Conservation (phyloP, 2,329 filamentous ascomycete species). For the Phaeosphaeriaceae sp. region DNA sequence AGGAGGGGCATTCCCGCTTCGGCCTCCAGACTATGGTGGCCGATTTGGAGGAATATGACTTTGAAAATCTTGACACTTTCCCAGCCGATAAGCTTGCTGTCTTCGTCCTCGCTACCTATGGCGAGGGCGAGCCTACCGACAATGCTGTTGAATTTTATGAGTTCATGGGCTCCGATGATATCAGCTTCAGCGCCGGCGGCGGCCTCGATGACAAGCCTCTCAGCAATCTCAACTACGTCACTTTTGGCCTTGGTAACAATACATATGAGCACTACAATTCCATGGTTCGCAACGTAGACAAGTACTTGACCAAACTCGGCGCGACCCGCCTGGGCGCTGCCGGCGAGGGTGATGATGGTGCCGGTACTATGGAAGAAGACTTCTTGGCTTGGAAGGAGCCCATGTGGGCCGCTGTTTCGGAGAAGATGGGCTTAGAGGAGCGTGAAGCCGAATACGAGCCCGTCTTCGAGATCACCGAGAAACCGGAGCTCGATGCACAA, state of each 20-base stretch:
- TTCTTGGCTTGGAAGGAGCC: slow-evolving; percentile 99
- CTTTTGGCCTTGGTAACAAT: slow-evolving; percentile 97
- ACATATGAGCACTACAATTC: slow-evolving; percentile 99
- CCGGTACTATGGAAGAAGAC: slow-evolving; percentile 99
- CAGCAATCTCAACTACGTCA: slow-evolving; percentile 85
- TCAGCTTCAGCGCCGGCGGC: slow-evolving; percentile 75
- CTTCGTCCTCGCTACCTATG: slow-evolving; percentile 96
- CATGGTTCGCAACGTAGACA: slow-evolving; percentile 92
- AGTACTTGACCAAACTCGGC: slow-evolving; percentile 79
- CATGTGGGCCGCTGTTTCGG: slow-evolving; percentile 89
- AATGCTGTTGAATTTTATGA: slow-evolving; percentile 99
- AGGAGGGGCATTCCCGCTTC: slow-evolving; percentile 96
- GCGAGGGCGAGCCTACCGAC: slow-evolving; percentile 97
- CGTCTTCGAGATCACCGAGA: slow-evolving; percentile 81
- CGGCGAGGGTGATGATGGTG: slow-evolving; percentile 95
- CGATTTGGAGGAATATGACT: slow-evolving; percentile 97
- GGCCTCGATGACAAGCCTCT: slow-evolving; percentile 72
- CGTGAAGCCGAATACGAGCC: slow-evolving; percentile 96
- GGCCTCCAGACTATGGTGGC: slow-evolving; percentile 98
- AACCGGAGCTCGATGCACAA: slow-evolving; percentile 74
- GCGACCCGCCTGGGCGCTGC: slow-evolving; percentile 83
- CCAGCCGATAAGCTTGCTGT: slow-evolving; percentile 90
- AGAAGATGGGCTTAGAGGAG: slow-evolving; percentile 88
- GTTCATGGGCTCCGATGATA: slow-evolving; percentile 84
- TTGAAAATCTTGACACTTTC: slow-evolving; percentile 87